Percentiles rank a stretch among this genome's conserved stretches.
These are phyloP conservation scores for Chionographis japonica DNA, from an alignment of 106 monocot genomes.

Conservation along the genomic window DNA sequence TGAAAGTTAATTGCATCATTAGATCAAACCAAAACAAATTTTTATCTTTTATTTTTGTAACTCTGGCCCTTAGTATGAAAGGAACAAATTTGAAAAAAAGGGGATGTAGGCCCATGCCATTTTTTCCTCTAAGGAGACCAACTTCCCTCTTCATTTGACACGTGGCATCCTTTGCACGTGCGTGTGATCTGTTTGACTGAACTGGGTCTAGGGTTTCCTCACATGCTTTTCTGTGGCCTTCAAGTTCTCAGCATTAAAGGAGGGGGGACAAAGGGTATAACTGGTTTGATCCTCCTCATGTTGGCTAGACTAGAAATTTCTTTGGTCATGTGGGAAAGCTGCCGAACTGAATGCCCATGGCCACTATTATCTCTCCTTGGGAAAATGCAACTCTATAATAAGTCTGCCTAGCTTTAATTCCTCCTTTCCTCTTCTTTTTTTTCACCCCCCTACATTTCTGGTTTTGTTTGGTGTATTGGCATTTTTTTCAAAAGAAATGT, in stretches of 20 bases:
- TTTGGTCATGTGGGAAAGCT: not conserved
- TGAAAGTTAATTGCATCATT: no score
- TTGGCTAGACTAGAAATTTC: not conserved
- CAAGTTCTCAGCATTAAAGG: slow-evolving; percentile 6
- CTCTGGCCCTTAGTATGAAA: no score
- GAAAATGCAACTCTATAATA: not conserved
- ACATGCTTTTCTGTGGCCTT: slow-evolving; percentile 6
- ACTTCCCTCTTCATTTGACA: not conserved
- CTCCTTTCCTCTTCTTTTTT: not conserved
- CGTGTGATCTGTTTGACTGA: not conserved
- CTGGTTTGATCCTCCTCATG: slow-evolving; percentile 3
- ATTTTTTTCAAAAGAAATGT: no score
- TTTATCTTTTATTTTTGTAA: no score
- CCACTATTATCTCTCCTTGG: no score
- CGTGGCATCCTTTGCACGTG: not conserved
- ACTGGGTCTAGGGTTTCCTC: slow-evolving; percentile 3
- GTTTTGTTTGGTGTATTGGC: no score
- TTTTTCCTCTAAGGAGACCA: no score
- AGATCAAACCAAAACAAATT: no score
- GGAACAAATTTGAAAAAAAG: not conserved
- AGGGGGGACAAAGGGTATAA: slow-evolving; percentile 7
- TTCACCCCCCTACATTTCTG: no score
- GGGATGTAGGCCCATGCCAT: not conserved
- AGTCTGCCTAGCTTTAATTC: not conserved
- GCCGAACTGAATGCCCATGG: not conserved